Conservation (phyloP, 768 basidiomycete genomes). For the Lentinus brumalis region DNA sequence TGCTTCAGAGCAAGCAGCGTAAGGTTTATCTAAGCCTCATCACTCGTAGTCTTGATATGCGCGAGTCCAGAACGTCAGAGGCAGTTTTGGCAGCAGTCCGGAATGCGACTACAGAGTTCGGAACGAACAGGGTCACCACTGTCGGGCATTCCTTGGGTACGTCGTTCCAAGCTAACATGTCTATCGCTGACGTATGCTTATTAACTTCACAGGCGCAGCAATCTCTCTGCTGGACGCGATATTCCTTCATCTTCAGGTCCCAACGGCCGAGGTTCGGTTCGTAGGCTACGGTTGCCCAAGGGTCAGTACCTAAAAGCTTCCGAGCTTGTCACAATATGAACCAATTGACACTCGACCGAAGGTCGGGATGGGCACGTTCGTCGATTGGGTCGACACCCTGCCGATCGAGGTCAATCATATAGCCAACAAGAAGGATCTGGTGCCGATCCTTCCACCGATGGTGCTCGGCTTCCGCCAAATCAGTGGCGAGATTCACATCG, state of each 20-base stretch:
- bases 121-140: conserved; percentile 41
- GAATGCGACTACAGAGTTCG: conserved; percentile 37
- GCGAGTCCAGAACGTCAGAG: conserved; percentile 39
- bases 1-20: conserved; percentile 44
- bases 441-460: conserved; percentile 36
- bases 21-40: conserved; percentile 5
- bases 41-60: too few species aligned
- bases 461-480: conserved; percentile 49
- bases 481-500: conserved; percentile 39
- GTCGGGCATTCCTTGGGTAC: conserved; percentile 46
- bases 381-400: conserved; percentile 52
- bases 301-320: conserved; percentile 16
- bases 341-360: conserved; percentile 13
- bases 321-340: too few species aligned
- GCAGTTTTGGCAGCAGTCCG: conserved; percentile 48
- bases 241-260: conserved; percentile 52
- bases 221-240: conserved; percentile 53
- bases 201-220: conserved; percentile 42
- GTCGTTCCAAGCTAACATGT: neutral
- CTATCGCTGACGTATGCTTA: neutral
- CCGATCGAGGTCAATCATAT: conserved; percentile 48
- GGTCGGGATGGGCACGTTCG: conserved; percentile 62
- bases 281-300: conserved; percentile 34
- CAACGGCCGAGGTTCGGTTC: conserved; percentile 30
- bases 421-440: conserved; percentile 48